Evolutionary conservation across 2,329 filamentous ascomycete genomes (phyloP).

Genomic region (Beauveria australis): DNA sequence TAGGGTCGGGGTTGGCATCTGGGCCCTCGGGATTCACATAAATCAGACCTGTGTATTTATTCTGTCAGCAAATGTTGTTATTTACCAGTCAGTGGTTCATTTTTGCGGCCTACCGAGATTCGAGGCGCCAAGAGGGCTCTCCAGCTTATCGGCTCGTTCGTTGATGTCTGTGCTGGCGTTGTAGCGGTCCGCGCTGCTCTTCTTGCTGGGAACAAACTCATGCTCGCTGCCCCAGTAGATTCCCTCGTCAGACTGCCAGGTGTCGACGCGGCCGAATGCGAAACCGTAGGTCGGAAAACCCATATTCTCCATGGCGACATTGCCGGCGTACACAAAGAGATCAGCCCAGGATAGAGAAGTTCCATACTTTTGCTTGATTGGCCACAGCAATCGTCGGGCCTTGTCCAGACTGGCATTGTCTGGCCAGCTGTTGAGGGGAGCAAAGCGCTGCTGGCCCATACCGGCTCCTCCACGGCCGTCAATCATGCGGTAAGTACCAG

Average conservation of each 20-base stretch:
- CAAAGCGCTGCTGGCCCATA: slow-evolving; percentile 69
- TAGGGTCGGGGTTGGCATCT: slow-evolving; percentile 62
- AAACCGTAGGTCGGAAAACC: slow-evolving; percentile 68
- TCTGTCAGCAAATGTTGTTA: background rate
- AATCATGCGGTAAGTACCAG: slow-evolving; percentile 64
- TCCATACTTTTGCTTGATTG: slow-evolving; percentile 79
- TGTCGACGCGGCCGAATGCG: slow-evolving; percentile 62
- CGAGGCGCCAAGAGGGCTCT: slow-evolving; percentile 56
- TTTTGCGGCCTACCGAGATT: slow-evolving; percentile 35
- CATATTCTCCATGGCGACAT: slow-evolving; percentile 73
- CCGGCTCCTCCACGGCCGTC: slow-evolving; percentile 71
- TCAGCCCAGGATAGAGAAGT: slow-evolving; percentile 78
- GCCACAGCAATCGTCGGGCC: slow-evolving; percentile 70
- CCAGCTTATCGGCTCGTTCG: slow-evolving; percentile 38
- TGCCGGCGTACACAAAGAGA: slow-evolving; percentile 61
- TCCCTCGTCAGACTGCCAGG: slow-evolving; percentile 67
- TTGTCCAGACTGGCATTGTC: slow-evolving; percentile 75
- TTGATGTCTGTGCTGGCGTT: slow-evolving; percentile 28
- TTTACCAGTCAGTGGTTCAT: background rate
- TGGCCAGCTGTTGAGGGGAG: slow-evolving; percentile 73
- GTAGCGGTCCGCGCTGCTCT: slow-evolving; percentile 68
- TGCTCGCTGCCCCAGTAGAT: slow-evolving; percentile 71
- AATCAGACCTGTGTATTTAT: slow-evolving; percentile 49
- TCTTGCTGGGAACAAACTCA: slow-evolving; percentile 40
- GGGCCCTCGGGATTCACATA: slow-evolving; percentile 78